Base-by-base conservation (phyloP, 1,284 basidiomycete species). In the Microbotryomycetes sp. region DNA sequence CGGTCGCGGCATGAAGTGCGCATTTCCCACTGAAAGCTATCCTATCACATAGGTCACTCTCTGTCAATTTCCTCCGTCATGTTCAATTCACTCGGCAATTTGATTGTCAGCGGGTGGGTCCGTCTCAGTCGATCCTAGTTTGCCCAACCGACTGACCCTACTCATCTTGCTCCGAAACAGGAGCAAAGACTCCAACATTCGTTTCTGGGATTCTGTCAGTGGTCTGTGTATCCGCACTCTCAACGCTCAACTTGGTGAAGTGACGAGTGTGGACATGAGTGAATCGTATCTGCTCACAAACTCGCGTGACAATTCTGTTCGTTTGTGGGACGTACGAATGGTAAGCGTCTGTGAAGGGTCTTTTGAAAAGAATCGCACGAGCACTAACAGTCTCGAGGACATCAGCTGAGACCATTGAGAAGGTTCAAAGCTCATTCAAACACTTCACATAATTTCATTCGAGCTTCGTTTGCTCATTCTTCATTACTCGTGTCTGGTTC, bases 381-480 rank as follows among this genome's bases (percentile, higher is more conserved):
- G 64, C 12, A 12, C 36, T 42, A 19, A 42, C 36, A 42, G 36
- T 42, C 36, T 19, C 75, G 4, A n/a, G n/a, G n/a, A n/a, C 57
- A 65, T 1, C 62, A 77, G 76, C 74, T 75, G 67, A 72, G 73
- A 9, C 77, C 76, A 28, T 64, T 80, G 4, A 76, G 77, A 56
- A 69, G 79, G 3, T 80, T 80, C 70, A 79, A 76, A 28, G 78
- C 78, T 0, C 77, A 79, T 61, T 79, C 79, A 65, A 80, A 80
- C 65, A 79, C 79, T 12, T 77, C 77, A 25, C 78, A 79, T 65
- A 80, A 80, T 72, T 76, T 80, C 46, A 77, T 80, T 51, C 73
- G 79, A 6, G 74, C 74, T 29, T 68, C 72, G 19, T 80, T 80
- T 63, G 77, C 76, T 0, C 73, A 75, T 45, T 72, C 76, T 15